Evolutionary conservation across 1,284 basidiomycete species (phyloP), one percentile per base, ranked within the genome.

Genomic region (Pyrrhoderma lamaoense): DNA sequence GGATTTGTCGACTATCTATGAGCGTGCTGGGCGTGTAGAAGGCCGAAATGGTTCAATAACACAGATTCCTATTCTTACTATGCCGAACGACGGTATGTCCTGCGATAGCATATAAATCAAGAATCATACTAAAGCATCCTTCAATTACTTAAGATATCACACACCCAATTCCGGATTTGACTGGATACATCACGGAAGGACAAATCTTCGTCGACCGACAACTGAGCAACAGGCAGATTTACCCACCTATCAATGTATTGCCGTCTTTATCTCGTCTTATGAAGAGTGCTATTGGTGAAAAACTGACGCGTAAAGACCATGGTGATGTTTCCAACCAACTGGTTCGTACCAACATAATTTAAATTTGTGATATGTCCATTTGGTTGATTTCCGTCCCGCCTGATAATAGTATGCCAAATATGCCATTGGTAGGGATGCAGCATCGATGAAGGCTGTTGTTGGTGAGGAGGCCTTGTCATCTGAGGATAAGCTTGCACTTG

Each of bases 41-140:
- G 96, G 96, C 57, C 82, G 96, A 57, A 98, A 98, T 71, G 96
- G 96, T 45, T 98, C 94, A 42, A 99, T 99, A 74, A 99, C 96
- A 46, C 96, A 99, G 74, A 97, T 99, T 67, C 96, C 96, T 52
- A 99, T 99, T 65, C 77, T 99, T 58, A 99, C 96, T 55, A 99
- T 99, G 96, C 96, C 96, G 31, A 99, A 99, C 74, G 96, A 99
- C 70, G 93, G 92, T 90, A 70, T 69, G 78, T 62, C 11, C 18
- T 52, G 18, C 34, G 8, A 57, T 57, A 54, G 51, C 51, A 55
- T 44, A 9, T 50, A 21, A 13, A 16, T n/a, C 2, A 22, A 21
- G 14, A 22, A 1, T 36, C 19, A 14, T 35, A 23, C 22, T 48
- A 16, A 49, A 22, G 46, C 44, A 57, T 45, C 27, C 42, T 55